phyloP scores from a whole-genome alignment of 352 stramenopile species.

The Hyaloperonospora brassicae region DNA sequence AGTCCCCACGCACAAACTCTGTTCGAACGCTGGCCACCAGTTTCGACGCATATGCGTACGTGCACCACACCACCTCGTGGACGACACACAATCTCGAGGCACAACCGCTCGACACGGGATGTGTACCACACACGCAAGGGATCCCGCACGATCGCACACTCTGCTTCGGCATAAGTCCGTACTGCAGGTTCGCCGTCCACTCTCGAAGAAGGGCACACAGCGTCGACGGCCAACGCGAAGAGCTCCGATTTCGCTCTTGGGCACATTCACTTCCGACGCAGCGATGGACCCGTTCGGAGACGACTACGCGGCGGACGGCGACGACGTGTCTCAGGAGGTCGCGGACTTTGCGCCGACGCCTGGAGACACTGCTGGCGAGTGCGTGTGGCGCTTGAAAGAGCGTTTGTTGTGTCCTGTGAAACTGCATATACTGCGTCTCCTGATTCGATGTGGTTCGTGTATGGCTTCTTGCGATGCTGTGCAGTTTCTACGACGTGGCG shows the following conservation, averaged over 20 bases:
- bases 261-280: neutral
- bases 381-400: constrained; percentile 6
- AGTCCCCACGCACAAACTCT: constrained; percentile 26
- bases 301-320: constrained; percentile 18
- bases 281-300: constrained; percentile 66
- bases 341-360: constrained; percentile 58
- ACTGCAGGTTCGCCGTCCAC: no score
- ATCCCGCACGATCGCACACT: no score
- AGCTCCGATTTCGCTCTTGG: no score
- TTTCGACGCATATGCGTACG: neutral
- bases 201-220: no score
- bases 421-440: neutral
- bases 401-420: no score
- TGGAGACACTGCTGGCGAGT: constrained; percentile 45
- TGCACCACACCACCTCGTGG: constrained; percentile 14
- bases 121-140: no score
- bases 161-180: no score
- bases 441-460: neutral
- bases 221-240: no score
- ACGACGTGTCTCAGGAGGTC: constrained; percentile 34
- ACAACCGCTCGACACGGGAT: no score
- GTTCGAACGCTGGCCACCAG: no score
- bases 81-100: no score
- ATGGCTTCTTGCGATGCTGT: constrained; percentile 1
- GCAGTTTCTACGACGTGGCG: constrained; percentile 65